Conservation (phyloP, 768 basidiomycete genomes). For the Lentinula sp. region DNA sequence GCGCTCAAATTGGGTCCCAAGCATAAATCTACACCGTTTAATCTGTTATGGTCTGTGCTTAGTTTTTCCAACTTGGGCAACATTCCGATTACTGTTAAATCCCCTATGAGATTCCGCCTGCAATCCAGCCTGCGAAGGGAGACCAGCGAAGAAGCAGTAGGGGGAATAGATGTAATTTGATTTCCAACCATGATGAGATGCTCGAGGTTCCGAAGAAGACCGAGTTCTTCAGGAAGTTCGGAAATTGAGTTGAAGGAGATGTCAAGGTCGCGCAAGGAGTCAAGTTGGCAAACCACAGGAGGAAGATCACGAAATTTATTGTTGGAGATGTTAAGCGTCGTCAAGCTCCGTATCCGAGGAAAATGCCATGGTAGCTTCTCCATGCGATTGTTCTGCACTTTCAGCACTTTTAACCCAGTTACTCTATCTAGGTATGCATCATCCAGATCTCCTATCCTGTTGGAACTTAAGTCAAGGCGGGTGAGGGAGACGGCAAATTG, state of each 20-base stretch:
- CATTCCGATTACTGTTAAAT: conserved; percentile 62
- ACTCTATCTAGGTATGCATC: conserved; percentile 81
- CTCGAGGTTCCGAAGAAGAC: conserved; percentile 60
- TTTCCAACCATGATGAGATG: conserved; percentile 84
- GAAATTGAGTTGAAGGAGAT: conserved; percentile 91
- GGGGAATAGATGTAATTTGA: conserved; percentile 65
- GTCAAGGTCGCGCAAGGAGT: conserved; percentile 77
- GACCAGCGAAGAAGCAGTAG: conserved; percentile 46
- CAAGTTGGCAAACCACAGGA: conserved; percentile 64
- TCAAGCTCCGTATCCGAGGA: conserved; percentile 61
- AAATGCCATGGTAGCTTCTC: conserved; percentile 85
- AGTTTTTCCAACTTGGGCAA: conserved; percentile 66
- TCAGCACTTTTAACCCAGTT: conserved; percentile 58
- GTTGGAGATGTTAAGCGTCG: conserved; percentile 88
- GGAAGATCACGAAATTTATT: conserved; percentile 86
- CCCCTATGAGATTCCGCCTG: conserved; percentile 75
- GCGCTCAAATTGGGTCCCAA: conserved; percentile 59
- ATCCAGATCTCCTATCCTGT: conserved; percentile 84
- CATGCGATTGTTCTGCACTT: conserved; percentile 88
- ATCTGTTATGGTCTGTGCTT: conserved; percentile 75
- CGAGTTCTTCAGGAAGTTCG: conserved; percentile 76
- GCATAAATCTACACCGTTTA: conserved; percentile 76
- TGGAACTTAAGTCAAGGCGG: conserved; percentile 84
- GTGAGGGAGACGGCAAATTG: conserved; percentile 68
- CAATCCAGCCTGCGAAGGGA: conserved; percentile 75